Base-by-base conservation (phyloP, 2,329 filamentous ascomycete species). In the Dothidotthia symphoricarpi region DNA sequence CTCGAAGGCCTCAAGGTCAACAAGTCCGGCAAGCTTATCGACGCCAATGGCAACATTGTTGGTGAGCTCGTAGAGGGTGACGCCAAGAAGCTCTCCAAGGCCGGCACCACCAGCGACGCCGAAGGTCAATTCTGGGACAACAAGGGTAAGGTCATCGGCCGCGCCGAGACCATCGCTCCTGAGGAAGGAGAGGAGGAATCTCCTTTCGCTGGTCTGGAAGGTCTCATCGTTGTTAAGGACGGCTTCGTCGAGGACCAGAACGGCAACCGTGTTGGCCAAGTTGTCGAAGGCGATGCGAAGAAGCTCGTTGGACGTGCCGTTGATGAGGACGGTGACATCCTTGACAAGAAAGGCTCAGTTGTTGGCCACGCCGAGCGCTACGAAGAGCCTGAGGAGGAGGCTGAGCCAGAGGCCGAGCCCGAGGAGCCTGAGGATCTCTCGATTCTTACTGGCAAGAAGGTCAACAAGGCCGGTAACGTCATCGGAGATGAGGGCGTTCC, bases 331-430 rank as follows among this genome's bases (percentile, higher is more conserved):
- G 74, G 73, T 39, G 73, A 76, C 38, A 74, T 76, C 46, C 61
- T 75, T 31, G 72, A 75, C 57, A 75, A 75, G 69, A 74, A 74
- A 59, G 74, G 74, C 45, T 71, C 69, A 34, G 71, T 75, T 27
- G 70, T 75, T 26, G 73, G 73, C 26, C 73, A 75, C 41, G 73
- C 73, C 28, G 73, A 75, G 51, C 73, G 73, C 49, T 73, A 67
- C 36, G 82, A 88, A 59, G 79, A 82, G 39, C 86, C 80, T 72
- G 81, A 88, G 47, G 74, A 76, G 25, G 76, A 77, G 45, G 44
- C 38, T 3, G 57, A 57, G 49, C 67, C 73, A 44, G 70, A 71
- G 59, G 32, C 26, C 3, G 70, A 71, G 59, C 32, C 26, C 3
- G 45, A 63, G 28, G 64, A 69, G 36, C 63, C 69, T 31, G 55